Conservation (phyloP, 495 filamentous ascomycete species). For the Platismatia glauca region DNA sequence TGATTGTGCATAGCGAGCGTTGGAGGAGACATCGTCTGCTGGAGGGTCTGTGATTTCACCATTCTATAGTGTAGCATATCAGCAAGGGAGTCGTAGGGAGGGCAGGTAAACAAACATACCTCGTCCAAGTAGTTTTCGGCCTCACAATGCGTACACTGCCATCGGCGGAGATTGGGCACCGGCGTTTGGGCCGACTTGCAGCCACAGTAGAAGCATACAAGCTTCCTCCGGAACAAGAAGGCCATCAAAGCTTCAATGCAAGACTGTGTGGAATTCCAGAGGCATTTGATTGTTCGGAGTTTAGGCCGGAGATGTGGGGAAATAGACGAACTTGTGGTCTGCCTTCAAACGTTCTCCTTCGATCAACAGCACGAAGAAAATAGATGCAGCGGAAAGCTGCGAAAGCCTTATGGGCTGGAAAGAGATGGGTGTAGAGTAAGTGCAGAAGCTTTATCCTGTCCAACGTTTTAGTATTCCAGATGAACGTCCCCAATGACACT, state of each 20-base stretch:
- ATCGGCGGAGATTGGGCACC: constrained; percentile 46
- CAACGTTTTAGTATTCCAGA: not conserved
- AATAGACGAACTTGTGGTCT: not conserved
- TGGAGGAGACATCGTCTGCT: constrained; percentile 39
- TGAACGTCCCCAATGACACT: not conserved
- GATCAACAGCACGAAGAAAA: not conserved
- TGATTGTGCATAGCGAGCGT: constrained; percentile 26
- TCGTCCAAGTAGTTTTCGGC: constrained; percentile 75
- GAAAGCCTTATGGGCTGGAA: not conserved
- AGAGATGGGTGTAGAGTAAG: not conserved
- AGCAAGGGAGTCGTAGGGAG: constrained; percentile 13
- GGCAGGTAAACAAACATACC: constrained; percentile 29
- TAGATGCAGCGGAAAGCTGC: not conserved
- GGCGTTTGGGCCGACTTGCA: constrained; percentile 46
- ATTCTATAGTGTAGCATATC: constrained; percentile 40
- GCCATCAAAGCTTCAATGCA: constrained; percentile 31
- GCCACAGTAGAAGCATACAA: constrained; percentile 74
- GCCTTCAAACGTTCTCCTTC: not conserved
- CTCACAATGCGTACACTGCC: constrained; percentile 65
- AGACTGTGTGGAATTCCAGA: not conserved
- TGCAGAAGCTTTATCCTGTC: no score
- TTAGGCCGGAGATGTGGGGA: constrained; percentile 5
- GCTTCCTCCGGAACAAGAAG: constrained; percentile 37
- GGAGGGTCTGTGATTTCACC: constrained; percentile 84
- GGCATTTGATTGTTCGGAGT: constrained; percentile 4